Conservation (phyloP, 306 rosid genomes). For the Purshia tridentata region DNA sequence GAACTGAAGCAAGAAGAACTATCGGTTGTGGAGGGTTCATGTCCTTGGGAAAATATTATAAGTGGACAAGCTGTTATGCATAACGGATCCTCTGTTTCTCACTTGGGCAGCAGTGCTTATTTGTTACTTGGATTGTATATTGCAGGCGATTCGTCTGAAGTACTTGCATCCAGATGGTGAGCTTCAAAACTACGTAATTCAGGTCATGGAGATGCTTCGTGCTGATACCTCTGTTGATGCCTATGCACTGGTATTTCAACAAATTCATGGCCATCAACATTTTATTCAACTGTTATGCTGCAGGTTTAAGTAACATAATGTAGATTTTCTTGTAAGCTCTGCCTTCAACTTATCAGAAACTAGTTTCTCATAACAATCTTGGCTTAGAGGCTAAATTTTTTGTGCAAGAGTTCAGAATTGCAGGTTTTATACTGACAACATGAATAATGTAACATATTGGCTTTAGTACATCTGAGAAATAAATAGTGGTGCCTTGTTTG, state of each 20-base stretch:
- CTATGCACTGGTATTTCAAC: slow-evolving; percentile 68
- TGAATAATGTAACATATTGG: not conserved
- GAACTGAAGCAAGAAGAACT: not conserved
- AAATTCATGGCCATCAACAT: slow-evolving; percentile 8
- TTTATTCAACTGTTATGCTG: too few relatives aligned
- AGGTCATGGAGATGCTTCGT: slow-evolving; percentile 78
- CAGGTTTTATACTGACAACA: not conserved
- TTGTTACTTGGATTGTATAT: slow-evolving; percentile 25
- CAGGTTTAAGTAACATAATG: too few relatives aligned
- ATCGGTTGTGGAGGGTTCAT: not conserved
- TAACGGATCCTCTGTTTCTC: not conserved
- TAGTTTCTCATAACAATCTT: not conserved
- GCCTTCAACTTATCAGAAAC: not conserved
- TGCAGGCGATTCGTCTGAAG: slow-evolving; percentile 81
- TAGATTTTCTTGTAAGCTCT: not conserved
- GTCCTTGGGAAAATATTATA: not conserved
- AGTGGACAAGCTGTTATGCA: slow-evolving; percentile 4
- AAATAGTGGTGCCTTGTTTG: not conserved
- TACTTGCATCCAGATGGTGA: slow-evolving; percentile 86
- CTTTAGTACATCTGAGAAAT: not conserved
- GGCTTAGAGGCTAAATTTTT: not conserved
- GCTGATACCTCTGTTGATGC: slow-evolving; percentile 77
- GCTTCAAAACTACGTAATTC: slow-evolving; percentile 73
- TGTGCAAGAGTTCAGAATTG: not conserved
- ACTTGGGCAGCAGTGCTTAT: slow-evolving; percentile 20